phyloP scores from a whole-genome alignment of 1,284 basidiomycete genomes.

The Pseudozyma sp. region DNA sequence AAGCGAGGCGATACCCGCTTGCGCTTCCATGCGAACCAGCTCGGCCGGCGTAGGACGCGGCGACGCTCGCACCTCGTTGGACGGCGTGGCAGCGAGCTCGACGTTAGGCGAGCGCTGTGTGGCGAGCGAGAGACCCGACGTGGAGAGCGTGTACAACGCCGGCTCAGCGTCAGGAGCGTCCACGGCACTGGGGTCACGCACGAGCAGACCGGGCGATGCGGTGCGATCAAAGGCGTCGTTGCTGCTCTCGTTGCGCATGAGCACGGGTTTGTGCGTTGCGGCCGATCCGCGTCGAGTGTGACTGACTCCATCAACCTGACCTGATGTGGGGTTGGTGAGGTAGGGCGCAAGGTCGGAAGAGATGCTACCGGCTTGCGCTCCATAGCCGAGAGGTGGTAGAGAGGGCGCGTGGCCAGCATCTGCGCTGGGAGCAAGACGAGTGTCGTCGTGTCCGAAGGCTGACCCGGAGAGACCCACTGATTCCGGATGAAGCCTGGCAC shows the following conservation, averaged over 20 bases:
- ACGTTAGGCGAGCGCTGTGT: slow-evolving; percentile 11
- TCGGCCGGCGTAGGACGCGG: slow-evolving; percentile 55
- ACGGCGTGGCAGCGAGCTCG: not conserved
- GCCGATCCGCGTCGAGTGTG: slow-evolving; percentile 31
- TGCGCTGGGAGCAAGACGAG: not conserved
- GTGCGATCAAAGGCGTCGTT: slow-evolving; percentile 33
- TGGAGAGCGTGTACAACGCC: slow-evolving; percentile 28
- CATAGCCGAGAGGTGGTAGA: slow-evolving; percentile 17
- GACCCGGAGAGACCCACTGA: slow-evolving; percentile 1
- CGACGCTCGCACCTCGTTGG: not conserved
- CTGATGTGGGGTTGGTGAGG: not conserved
- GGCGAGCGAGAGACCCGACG: slow-evolving; percentile 2
- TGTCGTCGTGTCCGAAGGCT: not conserved
- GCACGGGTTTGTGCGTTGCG: slow-evolving; percentile 22
- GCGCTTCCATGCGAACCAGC: slow-evolving; percentile 56
- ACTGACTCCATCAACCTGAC: not conserved
- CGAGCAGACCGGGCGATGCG: slow-evolving; percentile 40
- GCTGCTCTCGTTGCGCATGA: slow-evolving; percentile 37
- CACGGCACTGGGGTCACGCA: slow-evolving; percentile 30
- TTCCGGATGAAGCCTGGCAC: slow-evolving; percentile 20
- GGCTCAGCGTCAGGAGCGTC: slow-evolving; percentile 30
- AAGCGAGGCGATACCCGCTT: slow-evolving; percentile 57
- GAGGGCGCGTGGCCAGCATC: slow-evolving; percentile 6
- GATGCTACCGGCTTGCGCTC: not conserved
- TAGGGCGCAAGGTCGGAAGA: slow-evolving; percentile 23